Base-by-base conservation (phyloP, 257 asterid genomes). In the Thymus quinquecostatus region DNA sequence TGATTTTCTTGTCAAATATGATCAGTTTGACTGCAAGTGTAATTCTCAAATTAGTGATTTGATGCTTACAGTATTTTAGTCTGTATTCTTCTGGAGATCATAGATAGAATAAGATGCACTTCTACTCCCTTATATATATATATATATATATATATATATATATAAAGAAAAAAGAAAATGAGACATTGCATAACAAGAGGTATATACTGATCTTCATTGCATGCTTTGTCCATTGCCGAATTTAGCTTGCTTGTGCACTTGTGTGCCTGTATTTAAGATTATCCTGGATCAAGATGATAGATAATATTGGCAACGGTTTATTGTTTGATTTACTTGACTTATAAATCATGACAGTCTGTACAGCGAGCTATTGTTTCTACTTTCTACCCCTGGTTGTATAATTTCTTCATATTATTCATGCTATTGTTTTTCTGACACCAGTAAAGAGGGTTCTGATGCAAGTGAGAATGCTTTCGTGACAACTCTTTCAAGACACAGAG, bases 401-500 rank as follows among this genome's bases (percentile, higher is more conserved):
- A 21, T 33, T 74, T 49, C 48, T 34, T n/a, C 34, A 9, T 64
- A 40, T 29, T 41, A 9, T 51, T 60, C 47, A 47, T 66, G 38
- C 66, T 44, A 6, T 70, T 77, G 11, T 49, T 48, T 74, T 62
- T 69, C 79, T 54, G 86, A 84, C 60, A 61, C 72, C 79, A 82
- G 77, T 80, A 84, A 81, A 74, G 82, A 68, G 77, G 84, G 85
- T 66, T 61, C 87, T 10, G 92, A 84, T 64, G 65, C 84, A 73
- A 74, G 50, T 78, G 97, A 89, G 77, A 86, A 78, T 78, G 92
- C 93, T 65, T 81, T 91, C 45, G 75, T 89, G 44, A 69, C 81
- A 30, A 85, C 77, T 79, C 97, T 95, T 74, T 86, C 95, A 66
- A 84, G 86, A 82, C 98, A 92, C 76, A 83, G 34, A 78, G 99